Percentiles rank a stretch among this genome's conserved stretches.
Evolutionary conservation across 495 filamentous ascomycete genomes (phyloP).

Genomic region (Aspergillus wentii): DNA sequence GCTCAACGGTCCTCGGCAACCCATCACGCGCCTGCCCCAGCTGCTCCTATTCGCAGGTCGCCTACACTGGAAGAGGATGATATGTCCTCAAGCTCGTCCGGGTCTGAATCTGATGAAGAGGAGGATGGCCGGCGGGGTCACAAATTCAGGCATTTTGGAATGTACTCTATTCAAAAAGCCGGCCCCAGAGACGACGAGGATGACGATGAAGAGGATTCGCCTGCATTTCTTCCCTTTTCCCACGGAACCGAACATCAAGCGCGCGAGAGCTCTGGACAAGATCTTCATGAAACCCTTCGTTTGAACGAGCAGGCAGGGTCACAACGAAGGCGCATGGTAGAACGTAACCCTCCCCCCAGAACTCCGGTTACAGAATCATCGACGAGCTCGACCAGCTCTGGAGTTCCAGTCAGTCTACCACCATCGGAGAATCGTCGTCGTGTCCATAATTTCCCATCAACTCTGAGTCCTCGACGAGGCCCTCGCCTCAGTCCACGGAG

Average conservation of each 20-base stretch:
- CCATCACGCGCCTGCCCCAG: conserved; percentile 23
- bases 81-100: conserved; percentile 36
- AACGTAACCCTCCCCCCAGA: conserved; percentile 21
- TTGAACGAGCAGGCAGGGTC: conserved; percentile 43
- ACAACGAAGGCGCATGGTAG: conserved; percentile 26
- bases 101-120: conserved; percentile 50
- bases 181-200: conserved; percentile 35
- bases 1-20: conserved; percentile 22
- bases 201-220: conserved; percentile 52
- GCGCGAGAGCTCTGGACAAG: conserved; percentile 31
- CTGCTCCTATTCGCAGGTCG: conserved; percentile 22
- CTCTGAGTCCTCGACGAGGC: conserved; percentile 50
- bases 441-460: too few relatives aligned
- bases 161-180: conserved; percentile 32
- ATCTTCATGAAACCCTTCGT: conserved; percentile 58
- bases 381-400: conserved; percentile 52
- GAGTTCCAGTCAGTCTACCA: conserved; percentile 19
- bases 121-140: conserved; percentile 29
- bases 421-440: too few relatives aligned
- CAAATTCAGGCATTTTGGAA: conserved; percentile 32
- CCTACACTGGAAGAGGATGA: conserved; percentile 33
- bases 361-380: conserved; percentile 57
- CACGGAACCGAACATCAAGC: conserved; percentile 19
- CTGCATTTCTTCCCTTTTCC: conserved; percentile 70
- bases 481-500: conserved; percentile 52